Percentiles rank a stretch among this genome's conserved stretches.
These are phyloP conservation scores for Lentinula raphanica DNA, from an alignment of 768 basidiomycete genomes.

Conservation along the genomic window DNA sequence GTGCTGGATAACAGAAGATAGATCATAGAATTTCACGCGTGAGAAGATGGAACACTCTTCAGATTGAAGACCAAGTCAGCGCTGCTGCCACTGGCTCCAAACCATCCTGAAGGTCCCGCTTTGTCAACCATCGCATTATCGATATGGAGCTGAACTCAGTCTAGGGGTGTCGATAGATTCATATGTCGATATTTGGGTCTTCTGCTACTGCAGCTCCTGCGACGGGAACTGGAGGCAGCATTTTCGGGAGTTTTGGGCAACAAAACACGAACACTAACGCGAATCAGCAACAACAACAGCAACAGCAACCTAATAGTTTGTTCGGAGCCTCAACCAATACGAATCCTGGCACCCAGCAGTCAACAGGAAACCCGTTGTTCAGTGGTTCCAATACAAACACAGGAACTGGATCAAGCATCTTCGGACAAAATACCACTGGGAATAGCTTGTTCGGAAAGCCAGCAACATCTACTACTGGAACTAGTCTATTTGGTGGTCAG, in stretches of 20 bases:
- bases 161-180: neutral
- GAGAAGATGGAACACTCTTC: no score
- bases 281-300: no score
- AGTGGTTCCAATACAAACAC: slow-evolving; percentile 1
- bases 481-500: slow-evolving; percentile 26
- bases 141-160: no score
- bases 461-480: slow-evolving; percentile 15
- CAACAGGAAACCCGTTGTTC: neutral
- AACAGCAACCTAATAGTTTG: slow-evolving; percentile 9
- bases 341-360: neutral
- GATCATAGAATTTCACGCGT: no score
- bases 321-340: slow-evolving; percentile 8
- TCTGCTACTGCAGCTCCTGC: neutral
- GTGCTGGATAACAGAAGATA: no score
- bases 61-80: no score
- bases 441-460: slow-evolving; percentile 25
- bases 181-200: slow-evolving; percentile 5
- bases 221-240: neutral
- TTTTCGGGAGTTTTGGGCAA: slow-evolving; percentile 2
- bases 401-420: slow-evolving; percentile 8
- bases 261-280: neutral
- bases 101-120: no score
- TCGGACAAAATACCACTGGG: slow-evolving; percentile 12
- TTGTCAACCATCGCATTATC: no score
- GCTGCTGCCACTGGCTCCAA: no score